Conservation (phyloP, 257 asterid genomes). For the Gentiana macrophylla region DNA sequence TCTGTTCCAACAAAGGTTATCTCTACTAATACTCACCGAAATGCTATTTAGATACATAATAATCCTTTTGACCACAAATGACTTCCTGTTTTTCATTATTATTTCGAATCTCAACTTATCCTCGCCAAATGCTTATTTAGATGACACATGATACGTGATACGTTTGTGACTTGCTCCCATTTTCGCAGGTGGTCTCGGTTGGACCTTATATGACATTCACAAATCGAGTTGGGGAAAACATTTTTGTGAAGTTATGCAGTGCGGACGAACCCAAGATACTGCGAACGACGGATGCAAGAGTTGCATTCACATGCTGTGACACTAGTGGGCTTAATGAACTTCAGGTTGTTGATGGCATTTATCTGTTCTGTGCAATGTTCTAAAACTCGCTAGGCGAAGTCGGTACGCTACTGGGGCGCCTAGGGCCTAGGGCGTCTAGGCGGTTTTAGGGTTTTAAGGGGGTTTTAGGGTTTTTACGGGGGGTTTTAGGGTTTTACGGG, state of each 20-base stretch:
- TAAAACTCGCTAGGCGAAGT: background rate
- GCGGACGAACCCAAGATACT: constrained; percentile 83
- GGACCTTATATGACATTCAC: constrained; percentile 90
- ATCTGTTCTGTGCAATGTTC: background rate
- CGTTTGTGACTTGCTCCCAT: constrained; percentile 15
- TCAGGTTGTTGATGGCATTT: constrained; percentile 43
- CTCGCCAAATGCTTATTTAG: no score
- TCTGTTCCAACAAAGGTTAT: constrained; percentile 93
- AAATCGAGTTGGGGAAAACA: constrained; percentile 75
- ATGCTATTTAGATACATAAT: no score
- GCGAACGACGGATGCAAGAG: constrained; percentile 65
- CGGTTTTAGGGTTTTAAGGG: no score
- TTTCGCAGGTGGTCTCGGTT: constrained; percentile 64
- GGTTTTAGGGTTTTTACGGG: no score
- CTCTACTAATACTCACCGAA: constrained; percentile 4
- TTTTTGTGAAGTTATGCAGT: constrained; percentile 60
- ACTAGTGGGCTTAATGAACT: constrained; percentile 52
- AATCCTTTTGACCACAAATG: no score
- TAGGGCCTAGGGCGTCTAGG: no score
- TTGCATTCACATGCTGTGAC: constrained; percentile 51
- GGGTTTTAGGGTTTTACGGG: no score
- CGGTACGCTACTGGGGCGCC: no score
- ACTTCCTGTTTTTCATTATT: no score
- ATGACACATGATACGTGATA: no score
- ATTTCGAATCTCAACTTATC: no score